These are phyloP conservation scores for Diversispora eburnea DNA, from an alignment of 192 early-diverging fungal species.

Conservation along the genomic window DNA sequence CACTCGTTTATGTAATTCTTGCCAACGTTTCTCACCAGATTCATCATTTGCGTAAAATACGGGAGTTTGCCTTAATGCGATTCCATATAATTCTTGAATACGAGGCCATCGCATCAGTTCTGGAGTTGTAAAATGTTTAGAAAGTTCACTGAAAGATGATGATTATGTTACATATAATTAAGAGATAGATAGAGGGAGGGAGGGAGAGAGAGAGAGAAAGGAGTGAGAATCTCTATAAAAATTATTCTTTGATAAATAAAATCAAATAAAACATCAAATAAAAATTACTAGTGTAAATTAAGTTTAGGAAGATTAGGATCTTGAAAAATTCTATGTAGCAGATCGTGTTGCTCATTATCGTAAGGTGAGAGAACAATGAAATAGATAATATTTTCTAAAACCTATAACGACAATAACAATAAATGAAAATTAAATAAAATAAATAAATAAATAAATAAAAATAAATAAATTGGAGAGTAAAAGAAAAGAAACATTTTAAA, in stretches of 20 bases:
- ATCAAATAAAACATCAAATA: not conserved
- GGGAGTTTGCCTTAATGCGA: conserved; percentile 64
- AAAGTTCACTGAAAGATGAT: conserved; percentile 58
- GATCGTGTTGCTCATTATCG: conserved; percentile 94
- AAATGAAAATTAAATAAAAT: not conserved
- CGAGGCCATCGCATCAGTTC: conserved; percentile 96
- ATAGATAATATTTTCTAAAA: conserved; percentile 76
- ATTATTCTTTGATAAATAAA: too few species aligned
- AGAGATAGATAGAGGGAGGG: too few species aligned
- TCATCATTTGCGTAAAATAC: conserved; percentile 73
- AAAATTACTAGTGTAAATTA: conserved; percentile 62
- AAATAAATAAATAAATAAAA: too few species aligned
- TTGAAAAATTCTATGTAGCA: conserved; percentile 80
- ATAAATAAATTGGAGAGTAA: too few species aligned
- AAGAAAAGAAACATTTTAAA: not conserved
- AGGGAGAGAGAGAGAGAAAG: too few species aligned
- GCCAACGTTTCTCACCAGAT: conserved; percentile 74
- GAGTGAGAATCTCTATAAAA: too few species aligned
- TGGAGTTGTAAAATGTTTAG: conserved; percentile 83
- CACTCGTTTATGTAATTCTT: conserved; percentile 86
- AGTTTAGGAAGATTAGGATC: conserved; percentile 80
- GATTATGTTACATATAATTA: not conserved
- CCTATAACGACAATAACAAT: conserved; percentile 37
- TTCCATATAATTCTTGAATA: conserved; percentile 87
- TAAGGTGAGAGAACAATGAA: conserved; percentile 89